These are phyloP conservation scores for Russula sp. DNA, from an alignment of 768 basidiomycete species.

Conservation along the genomic window DNA sequence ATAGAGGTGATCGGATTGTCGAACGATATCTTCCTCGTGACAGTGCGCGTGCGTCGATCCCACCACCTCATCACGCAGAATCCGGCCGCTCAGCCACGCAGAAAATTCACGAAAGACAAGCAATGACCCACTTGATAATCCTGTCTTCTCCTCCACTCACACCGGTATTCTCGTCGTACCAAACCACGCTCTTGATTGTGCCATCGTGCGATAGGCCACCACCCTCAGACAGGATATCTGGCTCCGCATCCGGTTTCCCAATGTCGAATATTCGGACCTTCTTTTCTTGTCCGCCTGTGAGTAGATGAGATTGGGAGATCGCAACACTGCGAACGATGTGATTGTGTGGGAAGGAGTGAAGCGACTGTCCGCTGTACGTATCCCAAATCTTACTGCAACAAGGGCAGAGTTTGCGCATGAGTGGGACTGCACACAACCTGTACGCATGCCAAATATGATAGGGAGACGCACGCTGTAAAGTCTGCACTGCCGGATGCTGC, in stretches of 20 bases:
- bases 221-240: conserved; percentile 69
- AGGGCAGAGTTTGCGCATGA: conserved; percentile 19
- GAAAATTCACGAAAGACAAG: background rate
- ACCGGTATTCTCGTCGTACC: conserved; percentile 84
- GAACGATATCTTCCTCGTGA: conserved; percentile 69
- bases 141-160: conserved; percentile 94
- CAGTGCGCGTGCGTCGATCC: conserved; percentile 79
- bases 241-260: conserved; percentile 78
- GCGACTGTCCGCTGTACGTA: conserved; percentile 78
- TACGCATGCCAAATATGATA: conserved; percentile 10
- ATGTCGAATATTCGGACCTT: conserved; percentile 95
- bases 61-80: conserved; percentile 70
- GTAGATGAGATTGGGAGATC: conserved; percentile 70
- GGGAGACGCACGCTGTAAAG: conserved; percentile 84
- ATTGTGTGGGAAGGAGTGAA: conserved; percentile 97
- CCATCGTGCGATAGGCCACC: conserved; percentile 73
- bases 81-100: background rate
- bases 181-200: conserved; percentile 88
- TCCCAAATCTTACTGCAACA: conserved; percentile 88
- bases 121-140: conserved; percentile 65
- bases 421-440: conserved; percentile 13
- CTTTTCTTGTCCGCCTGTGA: conserved; percentile 96
- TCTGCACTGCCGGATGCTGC: conserved; percentile 95
- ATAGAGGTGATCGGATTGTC: conserved; percentile 86
- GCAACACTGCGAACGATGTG: conserved; percentile 98